Base-by-base conservation (phyloP, 1,284 basidiomycete species). In the Phylloboletellus chloephorus region DNA sequence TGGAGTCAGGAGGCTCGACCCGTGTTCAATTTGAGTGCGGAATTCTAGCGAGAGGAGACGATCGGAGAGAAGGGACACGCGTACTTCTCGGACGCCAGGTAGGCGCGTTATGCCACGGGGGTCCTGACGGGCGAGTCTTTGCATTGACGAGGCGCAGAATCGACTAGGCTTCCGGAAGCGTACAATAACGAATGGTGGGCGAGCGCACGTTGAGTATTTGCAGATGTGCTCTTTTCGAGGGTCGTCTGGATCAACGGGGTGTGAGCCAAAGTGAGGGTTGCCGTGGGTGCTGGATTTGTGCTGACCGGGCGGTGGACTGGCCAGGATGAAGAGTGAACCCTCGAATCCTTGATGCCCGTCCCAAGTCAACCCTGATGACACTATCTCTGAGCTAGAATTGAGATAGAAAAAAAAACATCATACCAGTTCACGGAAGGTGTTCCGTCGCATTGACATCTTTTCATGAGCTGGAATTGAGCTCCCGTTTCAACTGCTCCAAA, bases 161-260 rank as follows among this genome's bases (percentile, higher is more conserved):
- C 0, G 51, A 53, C 19, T 46, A 31, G 6, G 61, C 53, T 19
- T 47, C 9, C 66, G 56, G 51, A 48, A 3, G 78, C 77, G 41
- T 75, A 81, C 29, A 71, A 41, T 10, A 54, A 46, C 0, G 67
- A 66, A 50, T 69, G 77, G 52, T 78, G 72, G 3, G 71, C 67
- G 12, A 84, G 62, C 5, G 79, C 63, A 20, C 81, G 69, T 48
- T 78, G 72, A 2, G 65, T 47, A 58, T n/a, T 82, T 83, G 47
- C 71, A 67, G 3, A 82, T 55, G 54, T 84, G 82, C 43, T 81
- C 77, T 49, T 82, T 76, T 0, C 50, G 9, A 66, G 41, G 0
- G 56, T 52, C 19, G 63, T 52, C 32, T 63, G 49, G 24, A 65
- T 35, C 39, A 83, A 60, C n/a, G 74, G 71, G 2, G 60, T 63